Evolutionary conservation across 202 grass and related monocot species (phyloP).

Genomic region (Saccharum hybrid): DNA sequence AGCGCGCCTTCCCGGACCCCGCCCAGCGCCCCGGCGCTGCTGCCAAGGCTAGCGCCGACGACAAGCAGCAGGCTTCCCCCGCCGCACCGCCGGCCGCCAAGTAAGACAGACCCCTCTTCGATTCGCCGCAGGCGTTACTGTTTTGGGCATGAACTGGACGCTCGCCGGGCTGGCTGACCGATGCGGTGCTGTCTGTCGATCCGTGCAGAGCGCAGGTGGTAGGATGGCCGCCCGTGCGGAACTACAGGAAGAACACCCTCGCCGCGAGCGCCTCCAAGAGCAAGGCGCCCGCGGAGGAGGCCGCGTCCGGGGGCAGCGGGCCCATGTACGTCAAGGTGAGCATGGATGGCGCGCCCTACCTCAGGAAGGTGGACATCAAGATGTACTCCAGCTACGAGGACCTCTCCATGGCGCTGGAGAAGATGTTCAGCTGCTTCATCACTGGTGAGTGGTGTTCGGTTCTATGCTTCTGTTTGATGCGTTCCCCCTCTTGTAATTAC

Average conservation of each 20-base stretch:
- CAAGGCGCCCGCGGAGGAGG: constrained; percentile 46
- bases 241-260: constrained; percentile 75
- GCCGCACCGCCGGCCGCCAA: constrained; percentile 69
- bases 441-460: constrained; percentile 41
- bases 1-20: constrained; percentile 73
- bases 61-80: constrained; percentile 36
- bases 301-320: constrained; percentile 35
- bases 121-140: neutral
- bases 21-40: constrained; percentile 36
- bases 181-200: neutral
- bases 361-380: constrained; percentile 77
- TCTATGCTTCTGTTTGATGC: neutral
- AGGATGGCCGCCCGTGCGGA: constrained; percentile 81
- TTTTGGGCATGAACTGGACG: neutral
- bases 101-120: constrained; percentile 45
- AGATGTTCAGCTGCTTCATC: constrained; percentile 90
- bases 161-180: neutral
- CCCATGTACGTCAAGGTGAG: constrained; percentile 73
- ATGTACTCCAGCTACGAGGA: constrained; percentile 67
- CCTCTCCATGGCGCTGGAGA: constrained; percentile 65
- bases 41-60: constrained; percentile 18
- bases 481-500: neutral
- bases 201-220: constrained; percentile 69
- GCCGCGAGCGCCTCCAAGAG: constrained; percentile 55
- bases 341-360: constrained; percentile 81